Base-by-base conservation (phyloP, 116 monocot genomes). In the Phalaenopsis hybrid region DNA sequence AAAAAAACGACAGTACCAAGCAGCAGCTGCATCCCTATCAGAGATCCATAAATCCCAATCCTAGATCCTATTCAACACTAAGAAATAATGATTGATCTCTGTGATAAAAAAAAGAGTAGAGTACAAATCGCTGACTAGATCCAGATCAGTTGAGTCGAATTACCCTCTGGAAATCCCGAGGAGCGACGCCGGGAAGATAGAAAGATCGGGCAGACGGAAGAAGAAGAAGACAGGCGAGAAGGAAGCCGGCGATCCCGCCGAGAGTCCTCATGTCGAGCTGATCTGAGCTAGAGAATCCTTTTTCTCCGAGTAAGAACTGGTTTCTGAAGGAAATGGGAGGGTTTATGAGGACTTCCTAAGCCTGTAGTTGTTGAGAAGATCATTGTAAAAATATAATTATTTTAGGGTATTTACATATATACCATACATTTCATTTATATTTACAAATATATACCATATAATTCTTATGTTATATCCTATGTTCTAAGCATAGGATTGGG, bases 141-240 rank as follows among this genome's bases (percentile, higher is more conserved):
- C 59, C 0, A 21, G 45, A 15, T 21, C 23, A 43, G 43, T 63
- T 17, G 6, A 45, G 70, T 4, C 2, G 28, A 44, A 80, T 76
- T 81, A 94, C 94, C 94, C 85, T 92, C 75, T 86, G 83, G 80
- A 94, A 94, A 81, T 90, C 89, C 79, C 89, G 94, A 37, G 94
- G 94, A 34, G 92, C 94, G 57, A 94, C 94, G 77, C 94, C 94
- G 69, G 94, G 94, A 41, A 94, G 90, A 79, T 94, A 94, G 84
- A 94, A 94, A 51, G 84, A 78, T 67, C 68, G 48, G 1, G 83
- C 81, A 43, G 50, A 85, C 0, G 79, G 48, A 25, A 79, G 52
- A 48, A 89, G 48, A 25, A 86, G 48, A 25, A 86, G 79, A 31
- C 17, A 67, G 3, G 78, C 51, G 52, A 89, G 74, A 81, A 88